Evolutionary conservation across 2,329 filamentous ascomycete species (phyloP).

Genomic region (Thelonectria blattea): DNA sequence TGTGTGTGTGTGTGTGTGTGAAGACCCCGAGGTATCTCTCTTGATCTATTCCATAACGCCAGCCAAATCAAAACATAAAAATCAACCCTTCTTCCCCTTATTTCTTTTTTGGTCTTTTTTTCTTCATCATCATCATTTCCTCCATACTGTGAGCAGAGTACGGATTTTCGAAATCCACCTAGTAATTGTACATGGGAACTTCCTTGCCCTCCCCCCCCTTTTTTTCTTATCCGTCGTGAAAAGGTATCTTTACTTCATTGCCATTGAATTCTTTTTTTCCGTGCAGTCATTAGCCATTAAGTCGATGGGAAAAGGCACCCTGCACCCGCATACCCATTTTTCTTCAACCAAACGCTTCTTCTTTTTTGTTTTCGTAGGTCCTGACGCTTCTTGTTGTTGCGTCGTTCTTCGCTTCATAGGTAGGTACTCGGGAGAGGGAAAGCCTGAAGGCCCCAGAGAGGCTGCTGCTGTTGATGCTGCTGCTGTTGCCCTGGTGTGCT

Average conservation of each 20-base stretch:
- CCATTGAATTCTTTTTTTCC: constrained; percentile 18
- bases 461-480: no score
- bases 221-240: constrained; percentile 24
- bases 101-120: constrained; percentile 12
- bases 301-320: constrained; percentile 15
- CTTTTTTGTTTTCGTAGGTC: no score
- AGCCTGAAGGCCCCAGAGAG: no score
- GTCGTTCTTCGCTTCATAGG: not conserved
- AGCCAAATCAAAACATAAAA: not conserved
- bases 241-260: constrained; percentile 37
- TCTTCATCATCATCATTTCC: constrained; percentile 4
- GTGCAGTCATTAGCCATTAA: constrained; percentile 42
- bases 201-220: not conserved
- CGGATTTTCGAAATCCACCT: constrained; percentile 7
- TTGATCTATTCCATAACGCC: constrained; percentile 37
- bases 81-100: not conserved
- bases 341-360: not conserved
- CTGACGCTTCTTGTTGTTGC: not conserved
- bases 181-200: constrained; percentile 30
- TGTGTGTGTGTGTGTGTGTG: no score
- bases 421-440: not conserved
- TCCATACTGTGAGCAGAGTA: constrained; percentile 1
- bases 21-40: constrained; percentile 32
- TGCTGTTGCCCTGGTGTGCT: not conserved
- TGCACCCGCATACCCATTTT: not conserved